Evolutionary conservation across 345 rosid genomes (phyloP).

Genomic region (Theobroma cacao): DNA sequence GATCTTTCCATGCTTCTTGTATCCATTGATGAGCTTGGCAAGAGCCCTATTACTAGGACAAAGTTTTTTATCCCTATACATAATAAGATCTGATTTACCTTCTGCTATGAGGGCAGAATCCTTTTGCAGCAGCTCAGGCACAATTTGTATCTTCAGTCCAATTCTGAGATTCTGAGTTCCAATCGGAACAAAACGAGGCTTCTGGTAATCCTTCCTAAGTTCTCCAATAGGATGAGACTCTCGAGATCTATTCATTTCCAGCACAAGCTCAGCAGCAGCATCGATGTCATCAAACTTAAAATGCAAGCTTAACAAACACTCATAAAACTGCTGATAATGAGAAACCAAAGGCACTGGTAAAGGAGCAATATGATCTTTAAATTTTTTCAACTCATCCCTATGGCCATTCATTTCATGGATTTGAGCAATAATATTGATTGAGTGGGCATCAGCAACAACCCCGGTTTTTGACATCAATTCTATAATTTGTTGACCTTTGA

Average conservation of each 20-base stretch:
- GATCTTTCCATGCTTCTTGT: conserved; percentile 47
- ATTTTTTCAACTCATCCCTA: conserved; percentile 71
- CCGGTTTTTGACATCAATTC: conserved; percentile 63
- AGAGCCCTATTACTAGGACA: conserved; percentile 46
- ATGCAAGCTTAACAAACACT: conserved; percentile 65
- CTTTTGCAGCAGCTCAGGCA: conserved; percentile 51
- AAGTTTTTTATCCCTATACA: conserved; percentile 49
- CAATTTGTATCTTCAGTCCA: conserved; percentile 58
- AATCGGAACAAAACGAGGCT: conserved; percentile 53
- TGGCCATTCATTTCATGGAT: conserved; percentile 74
- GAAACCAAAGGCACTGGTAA: conserved; percentile 39
- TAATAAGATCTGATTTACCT: conserved; percentile 37
- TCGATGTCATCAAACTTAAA: conserved; percentile 71
- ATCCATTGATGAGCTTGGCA: conserved; percentile 61
- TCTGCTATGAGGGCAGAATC: conserved; percentile 41
- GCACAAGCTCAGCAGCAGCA: conserved; percentile 57
- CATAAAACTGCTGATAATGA: conserved; percentile 58
- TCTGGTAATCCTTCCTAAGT: conserved; percentile 21
- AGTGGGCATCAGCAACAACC: conserved; percentile 70
- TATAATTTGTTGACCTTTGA: conserved; percentile 68
- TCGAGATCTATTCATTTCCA: conserved; percentile 40
- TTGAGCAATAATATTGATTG: conserved; percentile 52
- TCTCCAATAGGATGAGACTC: conserved; percentile 23
- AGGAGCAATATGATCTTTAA: conserved; percentile 49
- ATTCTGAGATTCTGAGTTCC: conserved; percentile 63